These are phyloP conservation scores for Botrytis deweyae DNA, from an alignment of 2,329 filamentous ascomycete species.

Conservation along the genomic window DNA sequence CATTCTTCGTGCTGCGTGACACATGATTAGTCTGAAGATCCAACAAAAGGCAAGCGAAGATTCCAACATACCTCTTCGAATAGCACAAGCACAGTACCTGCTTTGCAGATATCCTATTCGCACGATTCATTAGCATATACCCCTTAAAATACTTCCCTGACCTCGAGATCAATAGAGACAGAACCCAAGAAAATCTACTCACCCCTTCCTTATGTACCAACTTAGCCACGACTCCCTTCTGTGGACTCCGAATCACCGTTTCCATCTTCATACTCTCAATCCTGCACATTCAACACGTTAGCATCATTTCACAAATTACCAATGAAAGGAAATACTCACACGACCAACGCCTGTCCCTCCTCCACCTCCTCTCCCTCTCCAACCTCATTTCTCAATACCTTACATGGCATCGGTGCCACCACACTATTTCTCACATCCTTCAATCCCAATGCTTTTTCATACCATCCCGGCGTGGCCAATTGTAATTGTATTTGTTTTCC, in stretches of 20 bases:
- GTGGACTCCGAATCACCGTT: conserved; percentile 76
- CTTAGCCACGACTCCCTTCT: conserved; percentile 68
- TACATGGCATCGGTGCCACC: conserved; percentile 94
- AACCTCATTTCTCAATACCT: conserved; percentile 88
- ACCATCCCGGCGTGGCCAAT: conserved; percentile 70
- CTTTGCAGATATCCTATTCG: conserved; percentile 71
- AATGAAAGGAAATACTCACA: conserved; percentile 52
- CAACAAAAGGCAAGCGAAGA: too few species aligned
- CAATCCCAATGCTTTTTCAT: conserved; percentile 80
- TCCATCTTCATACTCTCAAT: conserved; percentile 93
- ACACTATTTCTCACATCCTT: conserved; percentile 82
- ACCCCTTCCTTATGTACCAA: conserved; percentile 74
- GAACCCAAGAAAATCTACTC: conserved; percentile 42
- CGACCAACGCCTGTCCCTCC: conserved; percentile 83
- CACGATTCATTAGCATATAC: conserved; percentile 12
- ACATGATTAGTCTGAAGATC: background rate
- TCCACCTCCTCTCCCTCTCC: conserved; percentile 76
- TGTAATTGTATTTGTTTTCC: conserved; percentile 59
- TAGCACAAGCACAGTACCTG: conserved; percentile 70
- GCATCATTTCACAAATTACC: conserved; percentile 19
- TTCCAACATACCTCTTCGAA: conserved; percentile 55
- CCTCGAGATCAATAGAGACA: background rate
- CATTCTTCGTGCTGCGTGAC: background rate
- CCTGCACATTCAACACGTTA: conserved; percentile 41
- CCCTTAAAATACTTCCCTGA: background rate